Evolutionary conservation across 441 rosid species (phyloP).

Genomic region (Bruguiera hainesii): DNA sequence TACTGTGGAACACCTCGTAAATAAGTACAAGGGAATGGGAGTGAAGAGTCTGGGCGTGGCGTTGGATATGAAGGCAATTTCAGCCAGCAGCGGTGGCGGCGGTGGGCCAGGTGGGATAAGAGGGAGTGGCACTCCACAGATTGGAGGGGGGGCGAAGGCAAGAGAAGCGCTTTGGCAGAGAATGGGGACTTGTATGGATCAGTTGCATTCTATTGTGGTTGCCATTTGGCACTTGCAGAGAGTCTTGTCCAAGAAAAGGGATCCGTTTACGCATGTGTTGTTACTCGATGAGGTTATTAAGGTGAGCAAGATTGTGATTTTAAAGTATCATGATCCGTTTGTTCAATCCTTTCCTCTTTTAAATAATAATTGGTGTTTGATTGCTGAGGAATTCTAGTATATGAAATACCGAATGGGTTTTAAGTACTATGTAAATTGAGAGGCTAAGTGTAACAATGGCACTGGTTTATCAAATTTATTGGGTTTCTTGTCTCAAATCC

Average conservation of each 20-base stretch:
- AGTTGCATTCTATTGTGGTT: slow-evolving; percentile 66
- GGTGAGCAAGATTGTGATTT: slow-evolving; percentile 33
- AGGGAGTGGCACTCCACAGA: slow-evolving; percentile 88
- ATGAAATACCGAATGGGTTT: not conserved
- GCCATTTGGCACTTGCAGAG: slow-evolving; percentile 99
- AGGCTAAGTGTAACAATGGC: not conserved
- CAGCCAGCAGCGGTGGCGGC: slow-evolving; percentile 33
- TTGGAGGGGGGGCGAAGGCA: slow-evolving; percentile 87
- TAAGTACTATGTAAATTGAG: not conserved
- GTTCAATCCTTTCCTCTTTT: not conserved
- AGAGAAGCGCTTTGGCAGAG: slow-evolving; percentile 96
- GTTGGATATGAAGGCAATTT: slow-evolving; percentile 89
- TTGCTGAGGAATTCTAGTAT: not conserved
- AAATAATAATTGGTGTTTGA: not conserved
- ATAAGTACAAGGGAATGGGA: slow-evolving; percentile 69
- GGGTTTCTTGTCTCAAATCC: not conserved
- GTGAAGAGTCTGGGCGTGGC: slow-evolving; percentile 73
- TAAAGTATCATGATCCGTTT: not conserved
- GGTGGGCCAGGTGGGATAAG: slow-evolving; percentile 92
- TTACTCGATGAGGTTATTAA: slow-evolving; percentile 90
- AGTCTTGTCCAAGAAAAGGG: slow-evolving; percentile 90
- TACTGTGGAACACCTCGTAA: slow-evolving; percentile 78
- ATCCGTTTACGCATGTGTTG: slow-evolving; percentile 91
- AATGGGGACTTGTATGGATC: slow-evolving; percentile 82
- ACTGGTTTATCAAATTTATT: not conserved